phyloP scores from a whole-genome alignment of 2,329 filamentous ascomycete species.

The Stachybotrys echinatus region DNA sequence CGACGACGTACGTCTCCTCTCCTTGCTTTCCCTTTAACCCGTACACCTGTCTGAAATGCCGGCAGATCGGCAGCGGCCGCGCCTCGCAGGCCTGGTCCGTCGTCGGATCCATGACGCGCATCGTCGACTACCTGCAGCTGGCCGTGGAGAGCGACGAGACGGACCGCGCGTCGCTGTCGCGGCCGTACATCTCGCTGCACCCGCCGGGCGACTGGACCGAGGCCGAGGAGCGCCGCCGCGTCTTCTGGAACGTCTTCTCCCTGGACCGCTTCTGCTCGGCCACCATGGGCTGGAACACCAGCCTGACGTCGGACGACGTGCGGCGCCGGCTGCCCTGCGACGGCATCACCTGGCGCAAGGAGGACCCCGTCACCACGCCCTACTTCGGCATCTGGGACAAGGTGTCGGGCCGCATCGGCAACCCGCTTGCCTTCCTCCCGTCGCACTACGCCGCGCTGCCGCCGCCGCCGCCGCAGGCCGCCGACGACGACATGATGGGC shows the following conservation, averaged over 20 bases:
- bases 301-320: constrained; percentile 27
- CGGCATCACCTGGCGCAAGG: constrained; percentile 29
- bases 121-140: constrained; percentile 22
- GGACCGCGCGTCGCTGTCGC: constrained; percentile 20
- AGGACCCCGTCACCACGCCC: constrained; percentile 27
- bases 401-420: constrained; percentile 24
- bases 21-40: neutral
- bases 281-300: constrained; percentile 29
- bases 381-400: constrained; percentile 36
- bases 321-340: constrained; percentile 30
- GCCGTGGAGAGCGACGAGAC: constrained; percentile 19
- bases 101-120: constrained; percentile 19
- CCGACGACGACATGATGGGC: neutral
- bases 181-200: constrained; percentile 18
- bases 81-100: constrained; percentile 19
- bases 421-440: constrained; percentile 23
- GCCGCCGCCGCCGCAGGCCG: constrained; percentile 3
- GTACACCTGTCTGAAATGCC: too few relatives aligned
- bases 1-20: constrained; percentile 20
- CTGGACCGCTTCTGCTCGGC: constrained; percentile 27
- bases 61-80: constrained; percentile 19
- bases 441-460: constrained; percentile 4
- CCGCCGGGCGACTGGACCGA: constrained; percentile 17
- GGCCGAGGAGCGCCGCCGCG: constrained; percentile 25
- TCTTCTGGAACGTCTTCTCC: constrained; percentile 32